Base-by-base conservation (phyloP, 768 basidiomycete genomes). In the Leucocoprinus leucothites region DNA sequence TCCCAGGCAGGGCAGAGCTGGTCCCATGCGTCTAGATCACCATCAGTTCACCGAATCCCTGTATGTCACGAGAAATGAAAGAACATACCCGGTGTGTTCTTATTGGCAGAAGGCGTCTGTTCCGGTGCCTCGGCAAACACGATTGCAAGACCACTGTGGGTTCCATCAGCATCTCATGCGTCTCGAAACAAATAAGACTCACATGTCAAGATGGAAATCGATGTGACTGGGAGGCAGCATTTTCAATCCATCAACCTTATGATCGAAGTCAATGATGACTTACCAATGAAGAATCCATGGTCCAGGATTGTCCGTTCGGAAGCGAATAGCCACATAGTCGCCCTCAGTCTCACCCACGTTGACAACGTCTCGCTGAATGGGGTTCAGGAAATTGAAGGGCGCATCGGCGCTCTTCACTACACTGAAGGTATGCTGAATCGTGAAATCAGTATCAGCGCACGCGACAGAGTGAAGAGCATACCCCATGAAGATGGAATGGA, bases 261-360 rank as follows among this genome's bases (percentile, higher is more conserved):
- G 7, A 18, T 22, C 9, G 26, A 14, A 56, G 6, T 18, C 3
- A 24, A 34, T 14, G 21, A 4, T n/a, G 21, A 48, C 59, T 19
- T 38, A 69, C 69, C 69, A 79, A 59, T 78, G 78, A 31, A 79
- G 56, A 60, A 79, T 71, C 80, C 83, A 85, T 3, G 80, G 79
- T 11, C 86, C 87, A 2, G 85, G 76, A 65, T 88, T 88, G 62
- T 88, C 80, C 2, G 85, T 84, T 24, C 69, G 61, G 67, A 85
- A 87, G 28, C 85, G 77, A 48, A 89, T 70, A 3, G 78, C 78
- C 22, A 80, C 77, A 63, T 78, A 68, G 64, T 78, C 66, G 65
- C 77, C 60, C 2, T 58, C 66, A 26, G 24, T 42, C 50, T 64
- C 64, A 38, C 71, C 69, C n/a, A 78, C 71, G 48, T 70, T 72